Evolutionary conservation across 306 rosid genomes (phyloP), one percentile per base, ranked within the genome.

Genomic region (Vigna unguiculata): DNA sequence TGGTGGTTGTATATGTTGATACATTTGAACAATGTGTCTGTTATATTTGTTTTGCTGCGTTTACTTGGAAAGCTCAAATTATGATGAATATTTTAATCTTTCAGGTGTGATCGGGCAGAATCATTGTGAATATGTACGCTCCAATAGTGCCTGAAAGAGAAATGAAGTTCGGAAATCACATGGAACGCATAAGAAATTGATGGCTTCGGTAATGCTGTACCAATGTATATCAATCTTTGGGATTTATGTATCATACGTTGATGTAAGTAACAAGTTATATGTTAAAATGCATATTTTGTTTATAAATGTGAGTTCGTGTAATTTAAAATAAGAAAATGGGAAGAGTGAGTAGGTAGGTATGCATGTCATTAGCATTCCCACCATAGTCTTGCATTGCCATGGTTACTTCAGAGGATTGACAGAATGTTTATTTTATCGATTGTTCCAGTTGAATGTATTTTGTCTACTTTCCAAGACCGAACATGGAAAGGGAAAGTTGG

Each of bases 131-230:
- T 59, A 54, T 60, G 15, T 74, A 41, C 41, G 65, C 65, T 10
- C 86, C 80, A 15, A 48, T 43, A 51, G 71, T 72, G 52, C 47
- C 75, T 53, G 76, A 78, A 78, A 25, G 65, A 75, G 20, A 70
- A 49, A 82, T 20, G 73, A 68, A 17, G 14, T 63, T 74, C 68
- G 10, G 61, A 74, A 61, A 65, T 46, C 70, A 25, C 75, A 40
- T 36, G 78, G 81, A 71, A 61, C 55, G 12, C 77, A 41, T 28
- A 17, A 47, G 63, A 68, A 67, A 54, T 55, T 48, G 7, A 46
- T 68, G 83, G 73, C 71, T 40, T 24, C 53, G 69, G 22, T 20
- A 57, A 70, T 52, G 59, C 19, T 77, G 82, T 20, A 61, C 43
- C 20, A 9, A 34, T 69, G 57, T 40, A 19, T 38, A 48, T 51